Conservation (phyloP, 2,329 filamentous ascomycete species). For the Phyllosticta citriasiana region DNA sequence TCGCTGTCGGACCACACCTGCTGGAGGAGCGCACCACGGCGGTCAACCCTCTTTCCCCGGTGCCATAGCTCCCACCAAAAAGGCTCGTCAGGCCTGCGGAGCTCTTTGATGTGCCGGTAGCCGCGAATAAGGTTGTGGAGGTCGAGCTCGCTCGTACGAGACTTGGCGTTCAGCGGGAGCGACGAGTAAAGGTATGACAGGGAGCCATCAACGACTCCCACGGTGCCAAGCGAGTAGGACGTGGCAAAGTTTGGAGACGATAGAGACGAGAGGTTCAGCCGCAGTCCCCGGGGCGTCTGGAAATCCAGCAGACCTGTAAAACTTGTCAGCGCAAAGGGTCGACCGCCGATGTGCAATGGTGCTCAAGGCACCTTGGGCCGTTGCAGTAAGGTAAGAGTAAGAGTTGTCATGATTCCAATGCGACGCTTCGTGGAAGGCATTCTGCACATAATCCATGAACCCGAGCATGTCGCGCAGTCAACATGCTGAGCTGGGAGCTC, state of each 20-base stretch:
- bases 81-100: conserved; percentile 42
- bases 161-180: conserved; percentile 58
- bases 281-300: conserved; percentile 70
- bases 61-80: conserved; percentile 48
- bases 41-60: conserved; percentile 38
- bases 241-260: conserved; percentile 89
- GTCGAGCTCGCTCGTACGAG: conserved; percentile 63
- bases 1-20: conserved; percentile 4
- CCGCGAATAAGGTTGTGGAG: conserved; percentile 70
- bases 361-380: conserved; percentile 56
- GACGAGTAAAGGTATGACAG: conserved; percentile 94
- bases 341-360: neutral
- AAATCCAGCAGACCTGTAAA: conserved; percentile 73
- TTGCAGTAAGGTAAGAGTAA: conserved; percentile 77
- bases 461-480: conserved; percentile 57
- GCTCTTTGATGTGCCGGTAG: conserved; percentile 66
- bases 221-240: conserved; percentile 80
- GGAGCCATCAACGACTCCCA: conserved; percentile 91
- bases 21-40: conserved; percentile 30
- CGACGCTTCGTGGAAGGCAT: conserved; percentile 77
- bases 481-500: conserved; percentile 2
- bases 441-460: conserved; percentile 95
- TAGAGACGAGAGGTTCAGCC: conserved; percentile 80
- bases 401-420: conserved; percentile 89
- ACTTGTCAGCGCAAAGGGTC: neutral